Evolutionary conservation across 1,139 yeast species (phyloP).

Genomic region (Scheffersomyces segobiensis): DNA sequence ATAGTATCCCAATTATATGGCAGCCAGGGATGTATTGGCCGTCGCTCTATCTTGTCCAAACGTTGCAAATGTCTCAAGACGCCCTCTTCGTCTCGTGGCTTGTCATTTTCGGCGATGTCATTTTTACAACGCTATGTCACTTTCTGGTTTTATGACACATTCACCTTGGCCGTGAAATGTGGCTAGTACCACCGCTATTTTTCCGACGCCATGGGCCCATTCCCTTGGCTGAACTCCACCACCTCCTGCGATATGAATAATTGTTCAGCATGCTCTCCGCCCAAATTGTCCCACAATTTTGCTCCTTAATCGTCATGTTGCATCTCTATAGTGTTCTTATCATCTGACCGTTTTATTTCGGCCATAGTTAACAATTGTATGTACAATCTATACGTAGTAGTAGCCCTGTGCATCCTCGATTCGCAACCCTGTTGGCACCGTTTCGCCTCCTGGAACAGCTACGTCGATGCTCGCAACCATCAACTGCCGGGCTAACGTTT

Average conservation of each 20-base stretch:
- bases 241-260: background rate
- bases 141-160: background rate
- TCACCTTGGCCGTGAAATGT: background rate
- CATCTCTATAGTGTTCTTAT: background rate
- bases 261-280: background rate
- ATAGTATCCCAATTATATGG: no score
- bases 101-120: background rate
- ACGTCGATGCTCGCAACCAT: background rate
- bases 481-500: background rate
- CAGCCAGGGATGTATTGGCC: no score
- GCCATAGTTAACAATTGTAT: background rate
- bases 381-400: no score
- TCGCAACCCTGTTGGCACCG: background rate
- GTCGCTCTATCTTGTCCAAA: no score
- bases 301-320: background rate
- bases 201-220: background rate
- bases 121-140: background rate
- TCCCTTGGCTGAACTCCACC: background rate
- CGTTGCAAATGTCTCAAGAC: background rate
- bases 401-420: background rate
- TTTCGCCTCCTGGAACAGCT: background rate
- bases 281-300: background rate
- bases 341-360: background rate
- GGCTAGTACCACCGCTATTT: background rate
- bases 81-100: background rate